A percentile compares a stretch with the other conserved stretches of the same genome.
Conservation (phyloP, 139 green algal species). For the Eudorina sp. region DNA sequence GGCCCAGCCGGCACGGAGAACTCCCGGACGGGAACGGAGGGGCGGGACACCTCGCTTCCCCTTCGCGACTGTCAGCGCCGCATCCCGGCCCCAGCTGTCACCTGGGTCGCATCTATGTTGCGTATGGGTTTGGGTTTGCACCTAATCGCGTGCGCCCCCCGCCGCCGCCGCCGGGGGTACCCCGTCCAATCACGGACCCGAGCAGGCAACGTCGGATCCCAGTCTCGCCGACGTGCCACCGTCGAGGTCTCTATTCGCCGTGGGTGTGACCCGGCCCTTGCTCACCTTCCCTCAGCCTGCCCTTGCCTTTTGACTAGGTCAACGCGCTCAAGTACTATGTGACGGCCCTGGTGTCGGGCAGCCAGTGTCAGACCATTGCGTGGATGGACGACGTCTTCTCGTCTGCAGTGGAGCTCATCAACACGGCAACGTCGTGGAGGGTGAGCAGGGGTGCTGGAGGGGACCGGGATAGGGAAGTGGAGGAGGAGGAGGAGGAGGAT, state of each 20-base stretch:
- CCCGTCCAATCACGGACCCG: no score
- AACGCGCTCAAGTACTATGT: not conserved
- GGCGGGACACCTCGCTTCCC: not conserved
- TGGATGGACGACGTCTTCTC: constrained; percentile 20
- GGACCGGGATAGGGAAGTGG: not conserved
- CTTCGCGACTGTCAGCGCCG: no score
- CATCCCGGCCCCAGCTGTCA: no score
- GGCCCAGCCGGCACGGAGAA: no score
- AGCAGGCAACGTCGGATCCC: no score
- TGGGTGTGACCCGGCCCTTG: no score
- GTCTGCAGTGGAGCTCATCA: not conserved
- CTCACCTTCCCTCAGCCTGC: not conserved
- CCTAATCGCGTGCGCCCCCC: no score
- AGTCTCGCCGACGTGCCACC: no score
- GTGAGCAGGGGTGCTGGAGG: not conserved
- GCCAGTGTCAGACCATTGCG: constrained; percentile 6
- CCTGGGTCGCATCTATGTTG: no score
- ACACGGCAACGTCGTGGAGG: not conserved
- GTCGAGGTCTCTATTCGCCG: no score
- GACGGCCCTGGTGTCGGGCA: not conserved
- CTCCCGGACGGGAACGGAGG: not conserved
- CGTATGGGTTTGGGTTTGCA: no score
- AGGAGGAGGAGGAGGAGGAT: not conserved
- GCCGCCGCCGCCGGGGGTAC: no score
- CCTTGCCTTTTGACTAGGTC: not conserved